Evolutionary conservation across 176 grass and related monocot genomes (phyloP).

Genomic region (Aegilops longissima): DNA sequence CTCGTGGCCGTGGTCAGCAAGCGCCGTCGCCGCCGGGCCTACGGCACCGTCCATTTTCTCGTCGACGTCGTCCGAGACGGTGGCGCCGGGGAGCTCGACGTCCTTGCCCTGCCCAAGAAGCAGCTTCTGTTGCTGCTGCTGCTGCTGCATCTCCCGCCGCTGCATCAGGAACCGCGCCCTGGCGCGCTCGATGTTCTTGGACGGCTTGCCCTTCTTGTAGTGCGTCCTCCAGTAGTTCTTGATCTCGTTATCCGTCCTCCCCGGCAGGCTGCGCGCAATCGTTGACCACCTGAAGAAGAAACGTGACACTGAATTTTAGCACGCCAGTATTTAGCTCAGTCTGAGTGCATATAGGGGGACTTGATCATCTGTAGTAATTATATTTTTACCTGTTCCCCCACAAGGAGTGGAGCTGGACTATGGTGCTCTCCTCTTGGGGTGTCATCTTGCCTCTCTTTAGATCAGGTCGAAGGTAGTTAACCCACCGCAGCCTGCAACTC

Average conservation of each 20-base stretch:
- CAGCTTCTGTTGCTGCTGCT: conserved; percentile 30
- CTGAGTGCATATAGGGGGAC: background rate
- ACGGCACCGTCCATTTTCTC: background rate
- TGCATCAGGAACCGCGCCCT: conserved; percentile 58
- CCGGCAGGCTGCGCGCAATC: conserved; percentile 83
- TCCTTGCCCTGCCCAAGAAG: background rate
- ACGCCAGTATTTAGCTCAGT: background rate
- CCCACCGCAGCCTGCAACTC: conserved; percentile 89
- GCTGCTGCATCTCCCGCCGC: conserved; percentile 44
- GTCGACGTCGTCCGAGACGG: background rate
- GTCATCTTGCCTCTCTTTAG: conserved; percentile 84
- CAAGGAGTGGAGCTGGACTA: conserved; percentile 80
- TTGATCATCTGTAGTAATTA: background rate
- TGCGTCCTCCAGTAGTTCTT: conserved; percentile 99
- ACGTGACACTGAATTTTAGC: background rate
- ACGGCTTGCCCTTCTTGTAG: conserved; percentile 85
- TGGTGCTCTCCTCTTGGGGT: conserved; percentile 75
- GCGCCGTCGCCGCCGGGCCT: background rate
- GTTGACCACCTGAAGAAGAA: conserved; percentile 76
- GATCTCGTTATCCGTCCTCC: conserved; percentile 98
- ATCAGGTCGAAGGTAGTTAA: conserved; percentile 89
- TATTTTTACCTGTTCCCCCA: conserved; percentile 76
- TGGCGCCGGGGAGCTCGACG: background rate
- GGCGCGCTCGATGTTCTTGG: conserved; percentile 77
- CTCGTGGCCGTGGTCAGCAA: conserved; percentile 1